Evolutionary conservation across 1,139 yeast genomes (phyloP), one percentile per base, ranked within the genome.

Genomic region (Suzukiozyma palmioleophila): DNA sequence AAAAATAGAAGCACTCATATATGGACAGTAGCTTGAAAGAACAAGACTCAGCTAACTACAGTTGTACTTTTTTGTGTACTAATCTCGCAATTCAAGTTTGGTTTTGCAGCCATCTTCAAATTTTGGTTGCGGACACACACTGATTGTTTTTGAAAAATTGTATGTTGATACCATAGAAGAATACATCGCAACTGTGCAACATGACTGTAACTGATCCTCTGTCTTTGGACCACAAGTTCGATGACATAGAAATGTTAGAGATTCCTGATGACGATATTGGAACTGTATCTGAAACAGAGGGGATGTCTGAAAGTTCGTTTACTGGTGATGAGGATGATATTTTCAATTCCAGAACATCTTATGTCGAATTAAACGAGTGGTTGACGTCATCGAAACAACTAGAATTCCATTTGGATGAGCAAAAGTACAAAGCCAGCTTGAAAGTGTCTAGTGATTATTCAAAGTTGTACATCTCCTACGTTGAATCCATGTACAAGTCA

Each of bases 211-310:
- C 15, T 3, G 36, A 33, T 10, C 12, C 26, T 12, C 11, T 11
- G 24, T 21, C 35, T 11, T 40, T 48, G 30, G 41, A 42, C 37
- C 40, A 51, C 39, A 54, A 49, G 26, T 67, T 62, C 46, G 70
- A 62, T 32, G 75, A 70, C 43, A 69, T 71, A 26, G 76, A 70
- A 43, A 69, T 70, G 75, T 56, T 72, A 38, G 75, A 70, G 36
- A 62, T 71, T 21, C 74, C 73, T 1, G 75, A 65, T 13, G 67
- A 64, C 36, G 63, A 54, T 10, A 52, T 52, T 13, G 38, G 52
- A 6, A 48, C 56, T 22, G 53, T 62, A 2, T 61, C 67, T 0
- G 71, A 60, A 27, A 63, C 66, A 0, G 71, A 61, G 39, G 59
- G 62, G 3, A 50, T 59, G 8, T 51, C 66, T 8, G 56, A 53